Evolutionary conservation across 139 green algal species (phyloP).

Genomic region (Micractinium sp.): DNA sequence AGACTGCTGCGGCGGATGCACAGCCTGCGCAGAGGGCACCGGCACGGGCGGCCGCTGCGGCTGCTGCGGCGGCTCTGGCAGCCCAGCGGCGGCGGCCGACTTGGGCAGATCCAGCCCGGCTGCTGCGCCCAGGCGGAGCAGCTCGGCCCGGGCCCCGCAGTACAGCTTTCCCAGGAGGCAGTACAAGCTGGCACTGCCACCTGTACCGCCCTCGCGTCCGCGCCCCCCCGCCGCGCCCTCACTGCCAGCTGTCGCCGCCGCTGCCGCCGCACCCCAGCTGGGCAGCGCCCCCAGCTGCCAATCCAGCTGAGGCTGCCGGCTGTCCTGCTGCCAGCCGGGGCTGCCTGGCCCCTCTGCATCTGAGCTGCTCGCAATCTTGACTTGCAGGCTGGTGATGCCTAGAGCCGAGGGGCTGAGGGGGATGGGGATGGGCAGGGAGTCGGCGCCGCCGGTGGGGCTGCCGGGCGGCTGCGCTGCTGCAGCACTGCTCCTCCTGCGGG

Average conservation of each 20-base stretch:
- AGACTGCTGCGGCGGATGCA: neutral
- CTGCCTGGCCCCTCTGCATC: neutral
- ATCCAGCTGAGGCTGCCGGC: conserved; percentile 4
- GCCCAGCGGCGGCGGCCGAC: neutral
- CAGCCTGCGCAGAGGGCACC: neutral
- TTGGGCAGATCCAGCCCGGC: conserved; percentile 13
- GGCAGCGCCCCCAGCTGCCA: conserved; percentile 22
- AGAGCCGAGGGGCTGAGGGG: neutral
- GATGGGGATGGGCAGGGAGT: neutral
- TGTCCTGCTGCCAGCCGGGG: neutral
- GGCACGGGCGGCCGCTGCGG: neutral
- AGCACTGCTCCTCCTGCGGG: neutral
- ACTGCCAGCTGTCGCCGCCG: neutral
- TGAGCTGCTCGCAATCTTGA: neutral
- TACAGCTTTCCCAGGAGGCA: conserved; percentile 67
- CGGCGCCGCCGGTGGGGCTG: conserved; percentile 5
- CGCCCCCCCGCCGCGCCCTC: neutral
- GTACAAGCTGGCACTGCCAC: conserved; percentile 22
- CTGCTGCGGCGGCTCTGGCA: neutral
- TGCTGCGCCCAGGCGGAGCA: conserved; percentile 49
- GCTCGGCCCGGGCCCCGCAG: conserved; percentile 52
- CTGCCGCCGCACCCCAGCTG: neutral
- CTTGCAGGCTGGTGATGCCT: conserved; percentile 10
- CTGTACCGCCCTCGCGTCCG: neutral
- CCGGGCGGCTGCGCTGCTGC: neutral